Base-by-base conservation (phyloP, 31 red algal genomes). In the Odonthalia washingtoniensis region DNA sequence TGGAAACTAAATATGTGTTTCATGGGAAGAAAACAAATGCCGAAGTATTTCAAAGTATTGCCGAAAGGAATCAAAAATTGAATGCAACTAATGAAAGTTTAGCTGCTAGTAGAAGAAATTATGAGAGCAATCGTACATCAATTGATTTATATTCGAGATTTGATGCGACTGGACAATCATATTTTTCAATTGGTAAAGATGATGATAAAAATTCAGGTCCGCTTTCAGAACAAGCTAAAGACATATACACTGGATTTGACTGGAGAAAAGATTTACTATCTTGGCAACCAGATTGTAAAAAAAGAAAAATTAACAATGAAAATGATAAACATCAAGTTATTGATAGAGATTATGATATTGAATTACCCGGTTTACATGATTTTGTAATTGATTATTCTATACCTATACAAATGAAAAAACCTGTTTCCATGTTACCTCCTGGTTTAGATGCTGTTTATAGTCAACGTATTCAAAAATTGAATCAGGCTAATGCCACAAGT, bases 91-190 rank as follows among this genome's bases (percentile, higher is more conserved):
- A 93, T 45, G 91, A 88, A 64, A 65, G 66, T 39, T 39, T 87
- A 46, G 73, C 75, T 63, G 84, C 91, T 24, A 87, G 57, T 38
- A 33, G 80, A 28, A 46, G 70, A 53, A 74, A 80, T 41, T 66
- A 80, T n/a, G 83, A 93, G 63, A 44, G 42, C 35, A 70, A 80
- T 3, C 35, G 52, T n/a, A 30, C 33, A 0, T 77, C 77, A 12
- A 74, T 81, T 63, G 79, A 93, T 61, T 84, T 76, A 35, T 93
- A 87, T 77, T 83, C 91, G 28, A 39, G 91, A 39, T 86, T 93
- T 68, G 84, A 93, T 68, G 87, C 91, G 53, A 93, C 91, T 4
- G 91, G 91, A 30, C 84, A 88, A 43, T 88, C 84, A 17, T 93
- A 93, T 61, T 93, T 83, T 70, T 84, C 78, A 61, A 93, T 93